A percentile compares a stretch with the other conserved stretches of the same genome.
phyloP scores from a whole-genome alignment of 2,329 filamentous ascomycete species.

The Clarireedia sp. region DNA sequence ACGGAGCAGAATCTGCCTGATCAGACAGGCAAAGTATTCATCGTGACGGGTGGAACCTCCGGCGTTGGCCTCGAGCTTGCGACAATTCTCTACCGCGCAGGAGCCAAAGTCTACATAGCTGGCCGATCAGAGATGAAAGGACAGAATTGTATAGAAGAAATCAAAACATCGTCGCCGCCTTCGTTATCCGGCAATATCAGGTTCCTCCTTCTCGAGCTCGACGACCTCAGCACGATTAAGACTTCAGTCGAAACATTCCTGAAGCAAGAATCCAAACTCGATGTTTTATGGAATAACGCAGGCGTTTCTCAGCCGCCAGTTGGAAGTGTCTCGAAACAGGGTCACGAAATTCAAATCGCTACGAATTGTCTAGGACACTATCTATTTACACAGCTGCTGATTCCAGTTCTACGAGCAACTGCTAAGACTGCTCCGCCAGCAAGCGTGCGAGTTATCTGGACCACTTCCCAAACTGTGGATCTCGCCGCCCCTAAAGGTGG shows the following conservation, averaged over 20 bases:
- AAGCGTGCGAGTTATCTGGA: slow-evolving; percentile 14
- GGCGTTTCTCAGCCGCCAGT: slow-evolving; percentile 27
- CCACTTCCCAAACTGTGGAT: slow-evolving; percentile 6
- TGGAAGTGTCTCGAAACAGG: slow-evolving; percentile 10
- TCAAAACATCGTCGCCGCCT: slow-evolving; percentile 14
- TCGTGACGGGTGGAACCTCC: slow-evolving; percentile 33
- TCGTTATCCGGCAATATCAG: slow-evolving; percentile 17
- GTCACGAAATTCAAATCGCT: slow-evolving; percentile 12
- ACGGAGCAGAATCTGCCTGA: slow-evolving; percentile 34
- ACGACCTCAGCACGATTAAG: slow-evolving; percentile 32
- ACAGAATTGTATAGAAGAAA: slow-evolving; percentile 27
- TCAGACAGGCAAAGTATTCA: slow-evolving; percentile 31
- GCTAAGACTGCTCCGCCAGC: neutral
- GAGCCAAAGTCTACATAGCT: slow-evolving; percentile 42
- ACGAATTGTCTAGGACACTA: slow-evolving; percentile 14
- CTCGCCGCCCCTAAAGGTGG: neutral
- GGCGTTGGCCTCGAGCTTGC: slow-evolving; percentile 38
- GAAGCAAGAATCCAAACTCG: slow-evolving; percentile 27
- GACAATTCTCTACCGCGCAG: slow-evolving; percentile 41
- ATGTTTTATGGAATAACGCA: slow-evolving; percentile 34
- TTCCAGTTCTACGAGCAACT: slow-evolving; percentile 30
- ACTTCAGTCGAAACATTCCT: slow-evolving; percentile 29
- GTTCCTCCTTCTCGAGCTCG: slow-evolving; percentile 31
- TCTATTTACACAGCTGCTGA: slow-evolving; percentile 30
- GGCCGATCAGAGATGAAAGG: slow-evolving; percentile 35